A percentile compares a stretch with the other conserved stretches of the same genome.
Evolutionary conservation across 1,139 yeast genomes (phyloP).

Genomic region (Magnusiomyces fungicola): DNA sequence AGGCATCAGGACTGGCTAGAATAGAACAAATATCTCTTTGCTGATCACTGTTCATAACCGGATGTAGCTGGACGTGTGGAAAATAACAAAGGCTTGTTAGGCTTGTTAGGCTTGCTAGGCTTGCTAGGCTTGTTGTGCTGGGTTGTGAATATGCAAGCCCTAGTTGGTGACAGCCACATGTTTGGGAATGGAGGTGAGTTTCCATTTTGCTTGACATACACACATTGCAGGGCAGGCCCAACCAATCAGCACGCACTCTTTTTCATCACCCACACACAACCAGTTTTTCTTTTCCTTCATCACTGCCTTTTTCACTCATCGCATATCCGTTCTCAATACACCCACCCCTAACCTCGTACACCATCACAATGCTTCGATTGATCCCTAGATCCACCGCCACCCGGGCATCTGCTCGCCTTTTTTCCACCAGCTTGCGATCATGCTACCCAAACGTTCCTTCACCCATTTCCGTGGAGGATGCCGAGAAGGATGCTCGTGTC

Average conservation of each 20-base stretch:
- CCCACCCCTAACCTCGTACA: slow-evolving; percentile 1
- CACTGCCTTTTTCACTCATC: neutral
- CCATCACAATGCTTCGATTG: slow-evolving; percentile 12
- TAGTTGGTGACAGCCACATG: too few relatives aligned
- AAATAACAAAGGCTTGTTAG: too few relatives aligned
- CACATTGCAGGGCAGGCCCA: neutral
- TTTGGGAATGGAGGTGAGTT: too few relatives aligned
- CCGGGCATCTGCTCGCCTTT: slow-evolving; percentile 7
- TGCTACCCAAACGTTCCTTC: slow-evolving; percentile 6
- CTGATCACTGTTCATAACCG: neutral
- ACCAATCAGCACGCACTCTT: slow-evolving; percentile 2
- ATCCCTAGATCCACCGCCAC: slow-evolving; percentile 7
- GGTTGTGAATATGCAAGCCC: too few relatives aligned
- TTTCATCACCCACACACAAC: neutral
- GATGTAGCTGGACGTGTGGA: too few relatives aligned
- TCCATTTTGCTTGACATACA: too few relatives aligned
- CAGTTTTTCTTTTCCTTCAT: neutral
- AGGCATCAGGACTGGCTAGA: neutral
- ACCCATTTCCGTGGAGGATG: slow-evolving; percentile 9
- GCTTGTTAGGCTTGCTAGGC: too few relatives aligned
- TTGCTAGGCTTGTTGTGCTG: too few relatives aligned
- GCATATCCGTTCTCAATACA: neutral
- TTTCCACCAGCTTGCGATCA: slow-evolving; percentile 7
- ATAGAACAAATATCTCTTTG: neutral
- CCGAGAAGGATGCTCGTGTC: slow-evolving; percentile 9